Conservation (phyloP, 768 basidiomycete genomes). For the Collybiopsis confluens region DNA sequence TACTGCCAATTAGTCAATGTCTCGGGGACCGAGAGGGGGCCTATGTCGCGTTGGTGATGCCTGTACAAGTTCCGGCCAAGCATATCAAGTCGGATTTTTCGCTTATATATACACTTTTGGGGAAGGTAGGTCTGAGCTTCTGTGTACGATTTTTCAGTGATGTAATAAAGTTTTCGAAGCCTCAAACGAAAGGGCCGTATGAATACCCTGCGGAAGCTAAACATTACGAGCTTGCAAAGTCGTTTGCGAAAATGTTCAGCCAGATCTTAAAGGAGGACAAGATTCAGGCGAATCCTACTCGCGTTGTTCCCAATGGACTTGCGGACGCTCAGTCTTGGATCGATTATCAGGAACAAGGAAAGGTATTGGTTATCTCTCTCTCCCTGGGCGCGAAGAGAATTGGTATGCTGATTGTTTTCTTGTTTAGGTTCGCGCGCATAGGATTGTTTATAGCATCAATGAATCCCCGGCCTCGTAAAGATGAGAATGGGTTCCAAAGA, state of each 20-base stretch:
- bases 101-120: constrained; percentile 15
- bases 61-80: not conserved
- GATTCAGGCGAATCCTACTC: constrained; percentile 12
- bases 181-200: constrained; percentile 8
- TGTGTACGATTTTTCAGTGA: not conserved
- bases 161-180: not conserved
- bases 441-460: constrained; percentile 15
- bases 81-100: constrained; percentile 11
- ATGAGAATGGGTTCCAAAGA: too few species aligned
- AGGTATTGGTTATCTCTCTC: constrained; percentile 6
- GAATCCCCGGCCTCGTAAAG: too few species aligned
- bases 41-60: constrained; percentile 8
- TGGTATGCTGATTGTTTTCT: not conserved
- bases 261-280: constrained; percentile 9
- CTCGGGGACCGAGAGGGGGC: constrained; percentile 7
- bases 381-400: too few species aligned
- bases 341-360: constrained; percentile 17
- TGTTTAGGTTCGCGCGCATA: constrained; percentile 15
- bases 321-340: constrained; percentile 14
- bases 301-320: constrained; percentile 14
- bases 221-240: constrained; percentile 14
- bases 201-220: constrained; percentile 8
- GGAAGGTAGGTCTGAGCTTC: constrained; percentile 9
- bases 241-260: constrained; percentile 6
- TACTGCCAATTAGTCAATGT: constrained; percentile 7